Evolutionary conservation across 23 red algal species (phyloP), one percentile per base, ranked within the genome.

Genomic region (Gracilaria gracilis): DNA sequence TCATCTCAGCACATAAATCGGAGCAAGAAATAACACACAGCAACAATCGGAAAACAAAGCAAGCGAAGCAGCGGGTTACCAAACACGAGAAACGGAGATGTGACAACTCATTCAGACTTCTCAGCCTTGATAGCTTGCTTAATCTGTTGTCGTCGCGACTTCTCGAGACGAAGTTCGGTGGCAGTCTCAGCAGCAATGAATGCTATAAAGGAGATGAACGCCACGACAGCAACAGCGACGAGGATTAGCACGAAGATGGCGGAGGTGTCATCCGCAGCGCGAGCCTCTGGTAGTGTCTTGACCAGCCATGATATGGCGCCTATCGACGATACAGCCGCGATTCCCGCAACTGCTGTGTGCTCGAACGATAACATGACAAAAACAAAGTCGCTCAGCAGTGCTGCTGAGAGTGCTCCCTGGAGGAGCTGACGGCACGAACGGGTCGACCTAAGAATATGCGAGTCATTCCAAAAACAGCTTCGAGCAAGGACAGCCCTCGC

Each of bases 101-200:
- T 1, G 3, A 32, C 4, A 34, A 6, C 64, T 69, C 64, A 69
- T 37, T 69, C 32, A 1, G 28, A 28, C 64, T 69, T 69, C 0
- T 69, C 64, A 28, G 27, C 64, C 3, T 37, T 36, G 20, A 69
- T 69, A 19, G 64, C 32, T 9, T 32, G 32, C 32, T 69, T 36
- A 20, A 69, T 36, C 31, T 69, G 31, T 32, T 69, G 64, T 36
- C 64, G 31, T 32, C 64, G 31, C 9, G 64, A 69, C 32, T 69
- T 69, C 7, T 69, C 64, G 31, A 36, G 64, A 19, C 64, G 64
- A 23, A 77, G 72, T 25, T 77, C 72, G 25, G 72, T 49, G 40
- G 72, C 72, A 31, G 72, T 51, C 25, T 77, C 72, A 31, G 72
- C 72, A 8, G 72, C 72, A 37, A 77, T 46, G 72, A 77, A 77